phyloP scores from a whole-genome alignment of 148 eudicot genomes.

The Mesembryanthemum crystallinum region DNA sequence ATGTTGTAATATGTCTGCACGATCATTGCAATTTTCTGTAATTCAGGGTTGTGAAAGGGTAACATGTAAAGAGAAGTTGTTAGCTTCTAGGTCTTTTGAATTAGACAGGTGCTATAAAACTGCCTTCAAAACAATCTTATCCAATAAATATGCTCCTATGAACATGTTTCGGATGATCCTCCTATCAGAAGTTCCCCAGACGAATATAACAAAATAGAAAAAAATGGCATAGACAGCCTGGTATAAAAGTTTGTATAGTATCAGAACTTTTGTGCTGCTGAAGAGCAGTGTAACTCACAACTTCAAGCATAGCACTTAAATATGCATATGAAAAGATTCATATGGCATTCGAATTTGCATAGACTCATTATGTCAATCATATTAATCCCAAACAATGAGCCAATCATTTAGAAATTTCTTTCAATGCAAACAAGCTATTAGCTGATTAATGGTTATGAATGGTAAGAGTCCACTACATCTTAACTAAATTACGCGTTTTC shows the following conservation, averaged over 20 bases:
- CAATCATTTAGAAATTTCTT: background rate
- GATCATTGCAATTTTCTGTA: background rate
- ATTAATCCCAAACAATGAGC: background rate
- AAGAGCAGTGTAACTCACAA: background rate
- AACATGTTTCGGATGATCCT: background rate
- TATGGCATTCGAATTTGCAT: background rate
- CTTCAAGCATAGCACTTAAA: background rate
- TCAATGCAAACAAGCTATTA: background rate
- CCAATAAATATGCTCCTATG: background rate
- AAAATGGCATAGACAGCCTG: background rate
- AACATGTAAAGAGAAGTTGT: background rate
- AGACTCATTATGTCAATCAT: background rate
- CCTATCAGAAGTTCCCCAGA: background rate
- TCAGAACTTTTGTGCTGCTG: background rate
- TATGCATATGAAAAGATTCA: background rate
- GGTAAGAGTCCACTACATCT: background rate
- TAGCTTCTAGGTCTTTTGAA: background rate
- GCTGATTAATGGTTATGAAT: background rate
- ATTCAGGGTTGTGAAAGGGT: background rate
- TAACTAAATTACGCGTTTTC: background rate
- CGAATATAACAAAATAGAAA: background rate
- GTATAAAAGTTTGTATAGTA: background rate
- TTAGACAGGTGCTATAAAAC: background rate
- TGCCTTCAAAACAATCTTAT: background rate
- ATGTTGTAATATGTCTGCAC: background rate